Conservation (phyloP, 441 rosid genomes). For the Adansonia gregorii region DNA sequence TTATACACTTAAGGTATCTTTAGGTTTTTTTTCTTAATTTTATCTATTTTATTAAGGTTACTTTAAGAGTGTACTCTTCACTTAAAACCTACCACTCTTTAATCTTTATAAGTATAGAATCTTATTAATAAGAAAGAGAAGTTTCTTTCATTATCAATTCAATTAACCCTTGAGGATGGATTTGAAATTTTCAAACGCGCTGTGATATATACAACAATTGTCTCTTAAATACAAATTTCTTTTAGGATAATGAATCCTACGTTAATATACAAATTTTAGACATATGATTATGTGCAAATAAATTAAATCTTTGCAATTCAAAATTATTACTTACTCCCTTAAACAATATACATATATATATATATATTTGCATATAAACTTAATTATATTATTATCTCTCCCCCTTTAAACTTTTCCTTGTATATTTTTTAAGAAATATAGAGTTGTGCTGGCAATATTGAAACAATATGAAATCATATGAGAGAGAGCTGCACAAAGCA, state of each 20-base stretch:
- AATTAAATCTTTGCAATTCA: not conserved
- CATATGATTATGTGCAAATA: not conserved
- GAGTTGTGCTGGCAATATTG: not conserved
- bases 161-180: no score
- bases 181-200: not conserved
- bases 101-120: no score
- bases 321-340: not conserved
- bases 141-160: no score
- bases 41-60: no score
- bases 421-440: not conserved
- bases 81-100: no score
- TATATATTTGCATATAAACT: not conserved
- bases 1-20: no score
- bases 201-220: not conserved
- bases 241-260: not conserved
- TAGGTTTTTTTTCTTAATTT: no score
- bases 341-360: not conserved
- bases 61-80: no score
- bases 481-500: not conserved
- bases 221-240: not conserved
- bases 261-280: not conserved
- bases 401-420: not conserved
- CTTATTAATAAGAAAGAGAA: no score
- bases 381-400: not conserved
- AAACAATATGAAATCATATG: not conserved